Evolutionary conservation across 306 rosid genomes (phyloP).

Genomic region (Vigna reflexopilosa): DNA sequence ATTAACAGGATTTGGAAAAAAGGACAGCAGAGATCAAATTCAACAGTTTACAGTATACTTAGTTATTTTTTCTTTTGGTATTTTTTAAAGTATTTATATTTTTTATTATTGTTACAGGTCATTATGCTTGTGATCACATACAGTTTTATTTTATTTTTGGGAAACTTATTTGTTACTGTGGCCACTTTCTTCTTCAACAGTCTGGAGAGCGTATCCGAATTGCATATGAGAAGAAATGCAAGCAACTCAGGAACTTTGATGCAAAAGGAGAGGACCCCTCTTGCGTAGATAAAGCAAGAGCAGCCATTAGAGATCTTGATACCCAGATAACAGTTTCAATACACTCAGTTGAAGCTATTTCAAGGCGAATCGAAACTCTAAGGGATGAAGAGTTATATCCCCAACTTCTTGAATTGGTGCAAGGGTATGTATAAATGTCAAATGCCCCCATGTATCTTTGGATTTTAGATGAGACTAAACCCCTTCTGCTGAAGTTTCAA

Average conservation of each 20-base stretch:
- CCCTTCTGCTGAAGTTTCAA: conserved; percentile 1
- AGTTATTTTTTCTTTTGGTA: not conserved
- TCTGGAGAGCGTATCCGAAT: conserved; percentile 82
- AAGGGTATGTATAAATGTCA: conserved; percentile 62
- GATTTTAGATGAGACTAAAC: not conserved
- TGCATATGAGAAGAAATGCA: conserved; percentile 80
- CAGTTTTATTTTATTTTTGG: conserved; percentile 29
- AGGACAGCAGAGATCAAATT: not conserved
- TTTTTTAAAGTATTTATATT: conserved; percentile 3
- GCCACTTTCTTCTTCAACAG: conserved; percentile 54
- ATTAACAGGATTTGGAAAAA: not conserved
- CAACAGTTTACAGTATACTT: conserved; percentile 5
- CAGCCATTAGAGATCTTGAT: conserved; percentile 69
- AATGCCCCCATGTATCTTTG: not conserved
- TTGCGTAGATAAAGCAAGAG: conserved; percentile 66
- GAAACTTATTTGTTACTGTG: conserved; percentile 36
- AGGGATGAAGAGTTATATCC: conserved; percentile 88
- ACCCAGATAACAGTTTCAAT: conserved; percentile 85
- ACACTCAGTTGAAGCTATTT: conserved; percentile 80
- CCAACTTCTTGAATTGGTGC: conserved; percentile 74
- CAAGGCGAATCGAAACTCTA: conserved; percentile 77
- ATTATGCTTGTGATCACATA: conserved; percentile 35
- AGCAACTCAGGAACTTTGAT: conserved; percentile 79
- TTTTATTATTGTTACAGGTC: conserved; percentile 28
- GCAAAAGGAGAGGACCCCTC: conserved; percentile 69